Percentiles rank a stretch among this genome's conserved stretches.
Conservation (phyloP, 345 rosid genomes). For the Fremontodendron californicum region DNA sequence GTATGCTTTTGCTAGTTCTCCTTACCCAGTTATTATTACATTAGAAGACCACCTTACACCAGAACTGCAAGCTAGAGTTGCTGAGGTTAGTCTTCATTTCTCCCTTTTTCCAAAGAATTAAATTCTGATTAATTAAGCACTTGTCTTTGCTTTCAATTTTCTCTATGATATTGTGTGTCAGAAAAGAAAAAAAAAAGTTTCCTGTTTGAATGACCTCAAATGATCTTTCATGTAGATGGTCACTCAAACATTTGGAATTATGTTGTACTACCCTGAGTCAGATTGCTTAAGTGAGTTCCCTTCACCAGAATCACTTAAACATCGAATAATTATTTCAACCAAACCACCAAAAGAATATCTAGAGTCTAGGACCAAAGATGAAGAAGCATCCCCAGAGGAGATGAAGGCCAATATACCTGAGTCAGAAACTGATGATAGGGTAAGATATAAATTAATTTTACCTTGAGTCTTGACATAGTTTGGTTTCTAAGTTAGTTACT, state of each 20-base stretch:
- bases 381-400: conserved; percentile 21
- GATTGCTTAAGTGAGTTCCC: conserved; percentile 70
- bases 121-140: not conserved
- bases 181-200: not conserved
- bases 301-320: conserved; percentile 68
- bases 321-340: conserved; percentile 79
- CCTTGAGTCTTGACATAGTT: too few relatives aligned
- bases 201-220: not conserved
- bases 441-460: not conserved
- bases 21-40: conserved; percentile 86
- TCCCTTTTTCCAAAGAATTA: not conserved
- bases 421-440: conserved; percentile 41
- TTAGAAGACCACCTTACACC: conserved; percentile 91
- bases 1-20: conserved; percentile 68
- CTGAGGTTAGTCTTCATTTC: conserved; percentile 47
- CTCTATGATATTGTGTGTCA: not conserved
- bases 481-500: not conserved
- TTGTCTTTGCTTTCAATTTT: not conserved
- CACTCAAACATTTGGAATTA: conserved; percentile 61
- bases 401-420: not conserved
- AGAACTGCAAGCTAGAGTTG: conserved; percentile 90
- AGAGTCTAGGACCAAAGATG: conserved; percentile 38
- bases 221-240: conserved; percentile 42
- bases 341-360: conserved; percentile 91
- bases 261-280: conserved; percentile 61